Conservation (phyloP, 2,329 filamentous ascomycete species). For the Exophiala phaeomuriformis region DNA sequence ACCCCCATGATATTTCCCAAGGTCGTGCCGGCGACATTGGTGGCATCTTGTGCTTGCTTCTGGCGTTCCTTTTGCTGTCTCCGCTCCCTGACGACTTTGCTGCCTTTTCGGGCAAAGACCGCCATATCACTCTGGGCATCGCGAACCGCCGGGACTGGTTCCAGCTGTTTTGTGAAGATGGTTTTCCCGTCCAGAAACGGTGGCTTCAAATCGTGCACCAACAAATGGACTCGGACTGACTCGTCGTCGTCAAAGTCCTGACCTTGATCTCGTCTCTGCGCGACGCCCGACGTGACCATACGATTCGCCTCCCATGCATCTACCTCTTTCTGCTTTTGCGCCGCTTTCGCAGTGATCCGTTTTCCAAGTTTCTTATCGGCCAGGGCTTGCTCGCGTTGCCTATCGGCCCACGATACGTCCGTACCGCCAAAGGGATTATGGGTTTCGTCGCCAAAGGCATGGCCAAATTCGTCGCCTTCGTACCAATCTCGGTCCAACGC, state of each 20-base stretch:
- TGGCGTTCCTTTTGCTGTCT: slow-evolving; percentile 88
- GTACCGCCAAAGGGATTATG: slow-evolving; percentile 84
- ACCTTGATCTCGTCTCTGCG: slow-evolving; percentile 75
- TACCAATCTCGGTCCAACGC: slow-evolving; percentile 92
- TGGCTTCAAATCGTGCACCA: slow-evolving; percentile 88
- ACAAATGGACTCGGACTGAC: slow-evolving; percentile 74
- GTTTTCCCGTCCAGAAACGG: slow-evolving; percentile 92
- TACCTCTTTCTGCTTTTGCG: slow-evolving; percentile 86
- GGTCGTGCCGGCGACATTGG: slow-evolving; percentile 82
- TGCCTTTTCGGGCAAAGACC: slow-evolving; percentile 92
- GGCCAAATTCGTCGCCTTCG: slow-evolving; percentile 73
- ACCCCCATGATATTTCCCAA: slow-evolving; percentile 93
- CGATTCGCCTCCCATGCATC: slow-evolving; percentile 99
- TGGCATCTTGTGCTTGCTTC: slow-evolving; percentile 90
- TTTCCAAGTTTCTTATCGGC: slow-evolving; percentile 72
- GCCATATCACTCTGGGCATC: slow-evolving; percentile 98
- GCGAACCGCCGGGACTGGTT: slow-evolving; percentile 84
- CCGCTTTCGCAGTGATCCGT: slow-evolving; percentile 62
- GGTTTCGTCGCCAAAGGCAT: slow-evolving; percentile 82
- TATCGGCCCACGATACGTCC: slow-evolving; percentile 65
- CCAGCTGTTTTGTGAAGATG: slow-evolving; percentile 94
- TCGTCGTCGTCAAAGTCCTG: slow-evolving; percentile 89
- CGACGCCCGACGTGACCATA: slow-evolving; percentile 93
- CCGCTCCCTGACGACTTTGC: slow-evolving; percentile 82
- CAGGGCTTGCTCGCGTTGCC: slow-evolving; percentile 64